Base-by-base conservation (phyloP, 148 eudicot genomes). In the Heliosperma pusillum region DNA sequence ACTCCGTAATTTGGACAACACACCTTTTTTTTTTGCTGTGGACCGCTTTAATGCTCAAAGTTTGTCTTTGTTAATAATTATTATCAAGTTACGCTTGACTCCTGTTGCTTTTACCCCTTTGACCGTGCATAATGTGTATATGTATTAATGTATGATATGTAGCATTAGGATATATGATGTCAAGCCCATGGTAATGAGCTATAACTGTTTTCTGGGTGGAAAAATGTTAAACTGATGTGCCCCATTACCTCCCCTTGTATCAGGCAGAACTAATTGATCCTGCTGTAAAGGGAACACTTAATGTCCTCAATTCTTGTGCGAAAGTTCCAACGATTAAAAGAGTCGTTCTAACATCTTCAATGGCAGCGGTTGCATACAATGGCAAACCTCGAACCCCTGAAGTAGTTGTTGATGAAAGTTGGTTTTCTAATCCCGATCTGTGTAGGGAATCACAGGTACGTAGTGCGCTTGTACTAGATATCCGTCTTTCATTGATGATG, bases 211-310 rank as follows among this genome's bases (percentile, higher is more conserved):
- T 30, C 21, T 19, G 11, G 42, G 22, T n/a, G 69, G 42, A 22
- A n/a, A 33, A 57, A 24, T 52, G 24, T 24, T 2, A 1, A 52
- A 55, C 24, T 27, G n/a, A 17, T 26, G 57, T 45, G 27, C 17
- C 22, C 22, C 15, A 56, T 36, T 2, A 16, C 57, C 36, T 66
- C 20, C 20, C 30, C 15, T 17, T 55, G 24, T 73, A 29, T 73
- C 79, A 88, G 92, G 82, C 57, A 7, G 88, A 88, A 61, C 33
- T 86, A 69, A 42, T 88, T 61, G 89, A 88, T 44, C 89, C 91
- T n/a, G 89, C 89, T 5, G 85, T 88, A 42, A 84, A 88, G 64
- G 91, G 91, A 71, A 84, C 91, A 4, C 80, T 85, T 10, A 85
- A 86, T 73, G 88, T 88, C 71, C 89, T 88, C 25, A 78, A 27